These are phyloP conservation scores for Quercus phellos DNA, from an alignment of 331 rosid species.

Conservation along the genomic window DNA sequence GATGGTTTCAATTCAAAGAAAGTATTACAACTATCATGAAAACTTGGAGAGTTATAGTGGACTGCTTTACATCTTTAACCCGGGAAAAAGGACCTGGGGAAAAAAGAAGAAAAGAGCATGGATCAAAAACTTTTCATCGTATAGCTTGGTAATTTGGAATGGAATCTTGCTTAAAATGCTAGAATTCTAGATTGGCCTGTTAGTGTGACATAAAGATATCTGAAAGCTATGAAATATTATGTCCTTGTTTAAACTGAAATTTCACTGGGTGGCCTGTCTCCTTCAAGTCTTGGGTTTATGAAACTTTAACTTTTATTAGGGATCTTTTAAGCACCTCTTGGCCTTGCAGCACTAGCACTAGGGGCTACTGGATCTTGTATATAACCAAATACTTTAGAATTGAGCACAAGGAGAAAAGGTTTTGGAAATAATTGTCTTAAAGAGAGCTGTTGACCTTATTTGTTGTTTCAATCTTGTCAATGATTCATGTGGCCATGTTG, in stretches of 20 bases:
- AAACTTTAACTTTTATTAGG: no score
- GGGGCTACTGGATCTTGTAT: background rate
- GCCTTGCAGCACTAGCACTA: background rate
- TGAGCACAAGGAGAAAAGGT: background rate
- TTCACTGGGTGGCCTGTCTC: no score
- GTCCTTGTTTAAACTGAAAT: background rate
- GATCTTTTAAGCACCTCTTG: background rate
- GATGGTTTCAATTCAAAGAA: background rate
- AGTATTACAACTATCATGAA: background rate
- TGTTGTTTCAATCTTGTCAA: background rate
- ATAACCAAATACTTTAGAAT: background rate
- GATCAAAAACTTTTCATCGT: slow-evolving; percentile 1
- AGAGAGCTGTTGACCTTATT: background rate
- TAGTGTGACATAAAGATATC: background rate
- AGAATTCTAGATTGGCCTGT: slow-evolving; percentile 2
- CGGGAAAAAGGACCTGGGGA: background rate
- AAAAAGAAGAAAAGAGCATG: background rate
- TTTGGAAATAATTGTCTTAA: background rate
- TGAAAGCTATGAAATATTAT: background rate
- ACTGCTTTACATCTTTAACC: background rate
- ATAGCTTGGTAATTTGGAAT: background rate
- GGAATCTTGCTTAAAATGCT: background rate
- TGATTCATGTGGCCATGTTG: background rate
- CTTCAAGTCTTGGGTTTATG: no score
- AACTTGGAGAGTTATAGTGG: background rate